Evolutionary conservation across 495 filamentous ascomycete genomes (phyloP), one percentile per base, ranked within the genome.

Genomic region (Aspergillus bertholletiae): DNA sequence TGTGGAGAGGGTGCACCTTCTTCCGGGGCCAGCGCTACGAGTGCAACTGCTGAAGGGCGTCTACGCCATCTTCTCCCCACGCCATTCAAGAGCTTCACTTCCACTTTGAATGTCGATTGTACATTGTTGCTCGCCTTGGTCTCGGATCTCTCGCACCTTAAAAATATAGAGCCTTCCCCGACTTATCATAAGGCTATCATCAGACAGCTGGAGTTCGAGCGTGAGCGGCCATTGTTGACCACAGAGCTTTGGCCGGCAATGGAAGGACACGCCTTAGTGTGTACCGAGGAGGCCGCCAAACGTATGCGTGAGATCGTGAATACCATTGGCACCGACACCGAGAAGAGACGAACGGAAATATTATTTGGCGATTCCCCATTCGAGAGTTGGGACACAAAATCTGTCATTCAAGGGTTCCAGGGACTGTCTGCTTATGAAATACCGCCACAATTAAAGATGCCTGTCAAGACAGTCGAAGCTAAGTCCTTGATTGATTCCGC

Each of bases 51-150:
- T 15, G 59, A 62, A 1, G 60, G 74, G 11, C 62, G 61, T 13
- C 55, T 85, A 8, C 50, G 56, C 7, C 62, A 66, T 46, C 78
- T 89, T 17, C 69, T 83, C 18, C 76, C 78, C 15, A 75, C 84
- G 53, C 78, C 72, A 5, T 79, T 80, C 63, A 74, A 74, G 27
- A 59, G 67, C 1, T 82, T 88, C 61, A 83, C 85, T 1, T 28
- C 75, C 7, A 79, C 73, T 3, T 57, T 90, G 34, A 90, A 90
- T 67, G 76, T 90, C 55, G 87, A 90, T 66, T 89, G 87, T 69
- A 89, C 87, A 8, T 76, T 90, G 50, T 75, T 90, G 24, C 79
- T 90, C 11, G 87, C 85, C 18, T 72, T 88, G 40, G 80, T 84
- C 20, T 88, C 84, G n/a, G 87, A 90, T 62, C 75, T 90, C 6